These are phyloP conservation scores for Psidium guajava DNA, from an alignment of 345 rosid genomes.

Conservation along the genomic window DNA sequence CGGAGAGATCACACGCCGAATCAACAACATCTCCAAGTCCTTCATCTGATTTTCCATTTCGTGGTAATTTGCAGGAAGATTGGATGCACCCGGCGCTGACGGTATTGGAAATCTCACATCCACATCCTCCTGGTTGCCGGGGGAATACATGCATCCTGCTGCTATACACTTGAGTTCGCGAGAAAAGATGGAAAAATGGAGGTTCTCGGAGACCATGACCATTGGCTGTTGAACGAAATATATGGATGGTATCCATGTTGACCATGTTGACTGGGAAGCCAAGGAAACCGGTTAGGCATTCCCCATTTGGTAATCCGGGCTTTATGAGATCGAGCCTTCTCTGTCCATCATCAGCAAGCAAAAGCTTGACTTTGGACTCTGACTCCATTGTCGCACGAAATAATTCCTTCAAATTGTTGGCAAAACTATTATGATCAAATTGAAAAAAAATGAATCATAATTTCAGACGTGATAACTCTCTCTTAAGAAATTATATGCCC, in stretches of 20 bases:
- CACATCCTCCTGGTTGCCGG: conserved; percentile 54
- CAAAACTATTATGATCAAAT: too few relatives aligned
- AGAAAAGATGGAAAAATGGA: conserved; percentile 63
- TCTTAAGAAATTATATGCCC: too few relatives aligned
- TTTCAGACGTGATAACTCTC: too few relatives aligned
- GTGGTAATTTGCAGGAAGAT: too few relatives aligned
- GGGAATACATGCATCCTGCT: conserved; percentile 45
- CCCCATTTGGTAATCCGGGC: conserved; percentile 72
- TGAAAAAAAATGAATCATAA: too few relatives aligned
- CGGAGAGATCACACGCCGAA: conserved; percentile 41
- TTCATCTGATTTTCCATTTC: too few relatives aligned
- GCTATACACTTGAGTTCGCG: conserved; percentile 65
- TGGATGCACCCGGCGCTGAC: too few relatives aligned
- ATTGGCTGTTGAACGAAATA: conserved; percentile 36
- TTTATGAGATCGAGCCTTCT: conserved; percentile 73
- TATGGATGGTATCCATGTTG: conserved; percentile 37
- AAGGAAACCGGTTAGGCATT: conserved; percentile 64
- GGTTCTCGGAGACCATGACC: conserved; percentile 91
- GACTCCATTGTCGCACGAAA: too few relatives aligned
- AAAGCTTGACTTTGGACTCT: too few relatives aligned
- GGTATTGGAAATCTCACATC: conserved; percentile 39
- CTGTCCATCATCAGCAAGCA: conserved; percentile 54
- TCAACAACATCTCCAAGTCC: too few relatives aligned
- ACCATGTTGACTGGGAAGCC: conserved; percentile 93
- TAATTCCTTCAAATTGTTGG: too few relatives aligned